Evolutionary conservation across 2,329 filamentous ascomycete species (phyloP), one percentile per base, ranked within the genome.

Genomic region (Nemania sp.): DNA sequence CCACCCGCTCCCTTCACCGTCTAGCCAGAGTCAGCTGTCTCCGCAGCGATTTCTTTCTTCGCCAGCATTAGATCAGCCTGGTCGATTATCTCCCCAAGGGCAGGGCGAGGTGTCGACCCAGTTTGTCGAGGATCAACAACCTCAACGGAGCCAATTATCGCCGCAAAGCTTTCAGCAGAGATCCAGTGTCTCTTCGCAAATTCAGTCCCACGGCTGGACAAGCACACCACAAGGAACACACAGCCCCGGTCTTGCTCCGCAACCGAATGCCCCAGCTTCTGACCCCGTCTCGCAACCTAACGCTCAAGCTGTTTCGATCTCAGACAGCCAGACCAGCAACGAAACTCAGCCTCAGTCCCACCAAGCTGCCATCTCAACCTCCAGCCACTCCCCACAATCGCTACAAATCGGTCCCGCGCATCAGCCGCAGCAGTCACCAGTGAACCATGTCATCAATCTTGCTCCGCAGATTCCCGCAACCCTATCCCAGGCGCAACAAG

Each of bases 161-260:
- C 57, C 52, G n/a, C 20, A 33, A 30, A 41, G 43, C 4, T n/a
- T 41, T 11, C 60, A 57, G 15, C 57, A 31, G n/a, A 24, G 22
- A 12, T 49, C 46, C 20, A 57, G 28, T 9, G 9, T 37, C 24
- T 23, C 44, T 2, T 17, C 51, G 1, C 59, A 58, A 37, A 53
- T 49, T 0, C 64, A 58, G 9, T 47, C 55, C 9, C 61, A 61
- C n/a, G 61, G 59, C 37, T 62, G 53, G 63, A 53, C 55, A 22
- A 57, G 57, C 22, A 57, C 58, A 2, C 61, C 64, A 11, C 56
- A 59, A 17, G 59, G 49, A 19, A 31, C 44, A 5, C 61, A 52
- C 24, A 61, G 44, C n/a, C 56, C 59, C 11, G 41, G 43, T 2
- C 51, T 49, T 26, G 14, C 28, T 12, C 49, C 43, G 22, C 54